Base-by-base conservation (phyloP, 495 filamentous ascomycete genomes). In the Podospora comata region DNA sequence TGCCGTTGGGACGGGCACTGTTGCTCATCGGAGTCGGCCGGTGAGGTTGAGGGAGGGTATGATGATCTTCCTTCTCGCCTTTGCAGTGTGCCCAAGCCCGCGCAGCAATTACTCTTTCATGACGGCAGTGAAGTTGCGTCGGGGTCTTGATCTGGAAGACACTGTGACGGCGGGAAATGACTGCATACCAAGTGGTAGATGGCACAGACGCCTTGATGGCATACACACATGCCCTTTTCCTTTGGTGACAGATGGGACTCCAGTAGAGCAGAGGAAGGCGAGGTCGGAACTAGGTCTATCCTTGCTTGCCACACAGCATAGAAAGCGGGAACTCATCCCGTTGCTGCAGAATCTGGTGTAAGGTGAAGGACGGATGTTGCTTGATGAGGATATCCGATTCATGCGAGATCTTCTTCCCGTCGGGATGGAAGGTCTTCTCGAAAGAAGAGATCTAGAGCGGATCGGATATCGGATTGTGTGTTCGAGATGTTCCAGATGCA, bases 361-460 rank as follows among this genome's bases (percentile, higher is more conserved):
- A 58, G 55, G 23, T 48, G 55, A 58, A 20, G 55, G n/a, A 11
- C 55, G 55, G n/a, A 58, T 26, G n/a, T 26, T 26, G n/a, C 55
- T 58, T 48, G 39, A 48, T 48, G 39, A 18, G 39, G 55, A 58
- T 58, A 58, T 48, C 55, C 55, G 55, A 58, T 19, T 26, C n/a
- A 58, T 58, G 55, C 55, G 23, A 58, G 19, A 26, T 58, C 9
- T 6, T 48, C 39, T 48, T 48, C 39, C 39, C 39, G 39, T 48
- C 15, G 9, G 39, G 39, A 48, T 48, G 39, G 39, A 48, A 48
- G 0, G 39, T 2, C 13, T 16, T 48, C 15, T 48, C 39, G 39
- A 48, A 48, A 16, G 34, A 16, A 3, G 39, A 48, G 2, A 48
- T 48, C 15, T 48, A 7, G 39, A 48, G 7, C 39, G 39, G 39